phyloP scores from a whole-genome alignment of 345 rosid genomes.

The Brassica nigra region DNA sequence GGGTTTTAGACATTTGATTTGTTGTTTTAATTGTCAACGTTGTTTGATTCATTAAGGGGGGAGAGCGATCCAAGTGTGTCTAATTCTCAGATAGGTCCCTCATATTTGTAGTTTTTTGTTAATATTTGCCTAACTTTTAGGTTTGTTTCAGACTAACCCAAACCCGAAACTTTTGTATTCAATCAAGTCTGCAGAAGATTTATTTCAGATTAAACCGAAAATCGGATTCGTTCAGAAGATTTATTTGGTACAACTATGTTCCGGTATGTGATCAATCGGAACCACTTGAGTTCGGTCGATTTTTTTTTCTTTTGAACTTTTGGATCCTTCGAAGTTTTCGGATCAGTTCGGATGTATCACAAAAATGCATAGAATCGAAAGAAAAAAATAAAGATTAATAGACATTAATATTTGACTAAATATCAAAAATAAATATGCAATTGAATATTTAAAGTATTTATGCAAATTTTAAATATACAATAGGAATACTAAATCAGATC shows the following conservation, averaged over 20 bases:
- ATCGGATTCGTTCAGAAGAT: too few species aligned
- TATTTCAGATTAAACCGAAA: too few species aligned
- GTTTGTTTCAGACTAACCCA: not conserved
- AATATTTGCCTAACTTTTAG: not conserved
- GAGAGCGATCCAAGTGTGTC: not conserved
- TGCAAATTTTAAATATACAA: not conserved
- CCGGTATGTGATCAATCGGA: not conserved
- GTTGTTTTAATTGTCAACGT: constrained; percentile 13
- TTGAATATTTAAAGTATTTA: not conserved
- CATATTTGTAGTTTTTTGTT: not conserved
- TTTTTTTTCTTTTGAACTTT: not conserved
- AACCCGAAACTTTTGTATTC: not conserved
- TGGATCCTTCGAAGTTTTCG: not conserved
- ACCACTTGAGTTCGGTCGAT: not conserved
- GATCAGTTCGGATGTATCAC: not conserved
- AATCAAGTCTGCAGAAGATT: too few species aligned
- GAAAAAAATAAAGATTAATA: too few species aligned
- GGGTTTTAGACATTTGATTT: constrained; percentile 64
- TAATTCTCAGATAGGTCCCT: not conserved
- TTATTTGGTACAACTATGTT: not conserved
- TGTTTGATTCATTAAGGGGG: constrained; percentile 4
- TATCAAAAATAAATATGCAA: not conserved
- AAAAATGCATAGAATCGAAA: too few species aligned
- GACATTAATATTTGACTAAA: too few species aligned
- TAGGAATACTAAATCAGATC: not conserved